These are phyloP conservation scores for Tinospora cordifolia DNA, from an alignment of 164 flowering plant species.

Conservation along the genomic window DNA sequence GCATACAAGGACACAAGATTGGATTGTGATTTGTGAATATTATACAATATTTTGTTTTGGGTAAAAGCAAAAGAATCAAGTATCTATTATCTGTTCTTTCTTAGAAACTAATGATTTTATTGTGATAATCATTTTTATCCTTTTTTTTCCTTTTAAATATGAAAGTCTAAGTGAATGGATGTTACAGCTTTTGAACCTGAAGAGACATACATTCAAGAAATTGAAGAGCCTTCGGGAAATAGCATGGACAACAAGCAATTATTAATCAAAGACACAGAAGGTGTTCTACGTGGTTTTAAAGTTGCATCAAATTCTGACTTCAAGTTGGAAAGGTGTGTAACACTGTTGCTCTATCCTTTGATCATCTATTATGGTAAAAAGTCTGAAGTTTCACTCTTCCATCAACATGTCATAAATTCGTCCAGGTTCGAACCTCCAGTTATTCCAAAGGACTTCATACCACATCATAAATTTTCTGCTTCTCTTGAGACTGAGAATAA, in stretches of 20 bases:
- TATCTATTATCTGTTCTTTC: not conserved
- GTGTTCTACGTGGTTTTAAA: constrained; percentile 65
- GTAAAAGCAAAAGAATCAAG: not conserved
- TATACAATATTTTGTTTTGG: not conserved
- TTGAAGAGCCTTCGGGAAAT: constrained; percentile 52
- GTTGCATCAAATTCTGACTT: constrained; percentile 58
- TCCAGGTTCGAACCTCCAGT: constrained; percentile 80
- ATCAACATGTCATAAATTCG: not conserved
- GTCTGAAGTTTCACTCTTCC: not conserved
- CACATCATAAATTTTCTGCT: constrained; percentile 59
- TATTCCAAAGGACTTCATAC: constrained; percentile 68
- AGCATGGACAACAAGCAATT: constrained; percentile 27
- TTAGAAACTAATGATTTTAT: not conserved
- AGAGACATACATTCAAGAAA: constrained; percentile 63
- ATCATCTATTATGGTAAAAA: not conserved
- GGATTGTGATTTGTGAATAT: not conserved
- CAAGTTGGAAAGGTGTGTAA: constrained; percentile 61
- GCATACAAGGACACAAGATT: not conserved
- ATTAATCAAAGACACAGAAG: constrained; percentile 34
- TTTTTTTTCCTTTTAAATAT: not conserved
- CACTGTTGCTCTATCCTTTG: not conserved
- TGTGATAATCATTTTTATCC: not conserved
- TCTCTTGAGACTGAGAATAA: constrained; percentile 40
- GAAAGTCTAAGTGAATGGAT: constrained; percentile 7
- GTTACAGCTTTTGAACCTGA: constrained; percentile 59